A percentile compares a stretch with the other conserved stretches of the same genome.
phyloP scores from a whole-genome alignment of 805 yeast genomes.

The Candida krabiensis region DNA sequence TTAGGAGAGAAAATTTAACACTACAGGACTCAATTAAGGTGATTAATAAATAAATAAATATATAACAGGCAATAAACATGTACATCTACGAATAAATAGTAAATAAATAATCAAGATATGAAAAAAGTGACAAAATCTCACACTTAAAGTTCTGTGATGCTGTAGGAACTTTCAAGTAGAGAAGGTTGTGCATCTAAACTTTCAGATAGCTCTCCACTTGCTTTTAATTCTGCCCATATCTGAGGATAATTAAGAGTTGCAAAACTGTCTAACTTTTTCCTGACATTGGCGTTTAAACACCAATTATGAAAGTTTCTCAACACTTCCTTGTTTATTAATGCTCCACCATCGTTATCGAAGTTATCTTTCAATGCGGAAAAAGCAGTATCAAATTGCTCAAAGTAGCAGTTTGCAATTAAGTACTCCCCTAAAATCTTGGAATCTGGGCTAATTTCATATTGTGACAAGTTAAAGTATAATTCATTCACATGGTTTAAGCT shows the following conservation, averaged over 20 bases:
- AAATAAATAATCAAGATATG: not conserved
- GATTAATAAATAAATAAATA: constrained; percentile 5
- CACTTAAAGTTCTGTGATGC: constrained; percentile 1
- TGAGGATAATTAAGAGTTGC: constrained; percentile 35
- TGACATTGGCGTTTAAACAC: constrained; percentile 39
- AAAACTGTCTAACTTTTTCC: constrained; percentile 38
- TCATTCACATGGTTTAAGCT: constrained; percentile 55
- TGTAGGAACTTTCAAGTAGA: constrained; percentile 25
- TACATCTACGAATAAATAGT: constrained; percentile 2
- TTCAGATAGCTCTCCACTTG: constrained; percentile 30
- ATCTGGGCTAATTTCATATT: constrained; percentile 52
- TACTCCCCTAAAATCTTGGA: constrained; percentile 56
- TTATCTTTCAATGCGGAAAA: constrained; percentile 47
- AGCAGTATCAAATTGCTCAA: constrained; percentile 60
- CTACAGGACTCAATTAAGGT: not conserved
- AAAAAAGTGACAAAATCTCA: constrained; percentile 1
- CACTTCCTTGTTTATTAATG: constrained; percentile 41
- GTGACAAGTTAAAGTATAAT: constrained; percentile 61
- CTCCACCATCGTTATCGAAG: constrained; percentile 44
- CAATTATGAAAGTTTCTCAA: constrained; percentile 49
- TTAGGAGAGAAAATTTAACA: not conserved
- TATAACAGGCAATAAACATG: constrained; percentile 2
- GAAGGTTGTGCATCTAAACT: constrained; percentile 34
- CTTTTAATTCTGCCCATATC: constrained; percentile 39
- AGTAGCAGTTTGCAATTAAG: constrained; percentile 68